Evolutionary conservation across 2,329 filamentous ascomycete species (phyloP).

Genomic region (Fusarium tjaetaba): DNA sequence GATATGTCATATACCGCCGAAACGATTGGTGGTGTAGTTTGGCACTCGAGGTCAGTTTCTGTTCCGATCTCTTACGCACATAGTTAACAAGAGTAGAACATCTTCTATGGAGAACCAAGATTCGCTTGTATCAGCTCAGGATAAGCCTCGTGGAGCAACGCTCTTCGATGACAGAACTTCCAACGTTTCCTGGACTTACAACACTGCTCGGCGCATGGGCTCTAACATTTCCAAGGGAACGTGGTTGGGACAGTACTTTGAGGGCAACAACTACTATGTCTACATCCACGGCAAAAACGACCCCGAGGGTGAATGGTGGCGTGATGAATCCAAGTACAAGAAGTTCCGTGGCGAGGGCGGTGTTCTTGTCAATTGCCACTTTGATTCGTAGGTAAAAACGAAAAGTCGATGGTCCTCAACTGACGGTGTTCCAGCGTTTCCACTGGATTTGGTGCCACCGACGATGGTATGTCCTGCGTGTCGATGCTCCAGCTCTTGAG

Average conservation of each 20-base stretch:
- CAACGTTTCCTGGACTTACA: conserved; percentile 75
- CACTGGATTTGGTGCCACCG: conserved; percentile 91
- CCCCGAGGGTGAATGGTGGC: conserved; percentile 79
- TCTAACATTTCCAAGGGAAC: conserved; percentile 37
- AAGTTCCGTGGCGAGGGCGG: conserved; percentile 71
- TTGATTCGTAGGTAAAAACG: conserved; percentile 70
- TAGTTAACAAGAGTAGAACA: conserved; percentile 17
- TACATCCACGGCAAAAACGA: conserved; percentile 88
- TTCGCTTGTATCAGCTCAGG: neutral
- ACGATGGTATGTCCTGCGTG: conserved; percentile 92
- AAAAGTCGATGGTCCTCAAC: neutral
- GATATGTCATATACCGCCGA: conserved; percentile 59
- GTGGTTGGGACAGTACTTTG: conserved; percentile 77
- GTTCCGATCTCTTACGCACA: neutral
- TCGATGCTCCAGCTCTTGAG: conserved; percentile 85
- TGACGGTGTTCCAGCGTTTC: conserved; percentile 70
- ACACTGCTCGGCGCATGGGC: conserved; percentile 25
- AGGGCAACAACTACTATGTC: conserved; percentile 90
- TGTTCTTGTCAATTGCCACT: conserved; percentile 94
- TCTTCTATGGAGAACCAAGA: neutral
- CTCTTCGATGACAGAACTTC: conserved; percentile 83
- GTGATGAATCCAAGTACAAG: conserved; percentile 51
- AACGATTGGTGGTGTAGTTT: conserved; percentile 46
- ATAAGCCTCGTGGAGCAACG: conserved; percentile 56
- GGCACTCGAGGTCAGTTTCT: conserved; percentile 39